Base-by-base conservation (phyloP, 768 basidiomycete species). In the Lepiota venenata region DNA sequence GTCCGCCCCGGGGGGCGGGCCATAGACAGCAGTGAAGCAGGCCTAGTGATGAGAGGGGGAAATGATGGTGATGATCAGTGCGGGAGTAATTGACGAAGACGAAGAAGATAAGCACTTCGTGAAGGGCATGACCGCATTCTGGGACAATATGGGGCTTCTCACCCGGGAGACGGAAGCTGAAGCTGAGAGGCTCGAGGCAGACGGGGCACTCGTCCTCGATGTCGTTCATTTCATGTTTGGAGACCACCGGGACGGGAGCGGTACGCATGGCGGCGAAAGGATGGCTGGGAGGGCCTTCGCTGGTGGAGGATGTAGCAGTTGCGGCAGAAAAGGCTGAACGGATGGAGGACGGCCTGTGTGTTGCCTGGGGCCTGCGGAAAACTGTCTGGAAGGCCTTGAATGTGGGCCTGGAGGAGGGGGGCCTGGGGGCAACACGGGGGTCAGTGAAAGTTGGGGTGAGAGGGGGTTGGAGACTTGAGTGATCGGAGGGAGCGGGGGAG, bases 141-240 rank as follows among this genome's bases (percentile, higher is more conserved):
- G 97, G 96, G 43, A 97, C 89, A 58, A 99, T 88, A 66, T 98
- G 95, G 7, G 96, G 93, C 66, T 95, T 98, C 75, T 99, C 97
- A 8, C 97, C 97, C 0, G 92, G 90, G 12, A 99, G 73, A 57
- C 94, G 81, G 71, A 93, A 97, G 69, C 86, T 88, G 70, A 93
- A 94, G 65, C 87, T 88, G 65, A 99, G 82, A 1, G 92, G 90
- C 64, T 98, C 96, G 61, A 97, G 86, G 71, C 96, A 99, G 61
- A 99, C 93, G 11, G 96, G 96, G 62, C 97, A 99, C 64, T 88
- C 91, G 50, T 89, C 88, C 64, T 95, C 93, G 51, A 92, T 89
- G 20, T 90, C 87, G 14, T 74, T 68, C 41, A 74, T 50, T 58
- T 83, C 81, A 66, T 81, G 80, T 58, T 68, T 79, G 14, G 88